Evolutionary conservation across 2,329 filamentous ascomycete genomes (phyloP).

Genomic region (Macrophomina tecta): DNA sequence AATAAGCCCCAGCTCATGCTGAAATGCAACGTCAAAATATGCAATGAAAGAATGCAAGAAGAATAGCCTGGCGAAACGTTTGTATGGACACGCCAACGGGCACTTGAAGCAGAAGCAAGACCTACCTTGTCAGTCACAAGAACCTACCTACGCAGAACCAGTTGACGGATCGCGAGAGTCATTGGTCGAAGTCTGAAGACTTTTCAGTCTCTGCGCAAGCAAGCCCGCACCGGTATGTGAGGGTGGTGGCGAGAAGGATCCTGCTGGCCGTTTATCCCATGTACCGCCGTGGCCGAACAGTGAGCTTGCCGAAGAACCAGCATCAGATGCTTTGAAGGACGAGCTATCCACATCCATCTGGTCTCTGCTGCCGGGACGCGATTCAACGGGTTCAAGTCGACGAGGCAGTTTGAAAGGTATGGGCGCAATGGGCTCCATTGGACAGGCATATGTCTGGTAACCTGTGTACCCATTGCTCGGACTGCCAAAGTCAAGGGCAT

Average conservation of each 20-base stretch:
- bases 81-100: neutral
- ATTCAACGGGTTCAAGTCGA: constrained; percentile 36
- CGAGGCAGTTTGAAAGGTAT: constrained; percentile 35
- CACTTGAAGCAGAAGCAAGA: neutral
- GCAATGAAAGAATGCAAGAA: constrained; percentile 4
- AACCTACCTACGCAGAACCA: constrained; percentile 14
- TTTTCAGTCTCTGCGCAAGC: constrained; percentile 71
- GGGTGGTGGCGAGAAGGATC: constrained; percentile 65
- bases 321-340: constrained; percentile 33
- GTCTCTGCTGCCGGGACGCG: constrained; percentile 37
- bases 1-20: constrained; percentile 1
- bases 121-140: neutral
- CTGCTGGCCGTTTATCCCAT: constrained; percentile 64
- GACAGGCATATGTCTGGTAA: neutral
- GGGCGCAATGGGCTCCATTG: constrained; percentile 31
- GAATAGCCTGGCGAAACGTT: neutral
- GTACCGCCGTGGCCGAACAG: constrained; percentile 35
- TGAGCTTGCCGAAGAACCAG: constrained; percentile 30
- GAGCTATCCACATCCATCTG: constrained; percentile 32
- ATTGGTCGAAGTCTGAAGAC: constrained; percentile 46
- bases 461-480: neutral
- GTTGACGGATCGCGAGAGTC: neutral
- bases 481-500: constrained; percentile 18
- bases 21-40: neutral
- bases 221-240: constrained; percentile 66